Conservation (phyloP, 139 green algal species). For the Coelastrella sp. region DNA sequence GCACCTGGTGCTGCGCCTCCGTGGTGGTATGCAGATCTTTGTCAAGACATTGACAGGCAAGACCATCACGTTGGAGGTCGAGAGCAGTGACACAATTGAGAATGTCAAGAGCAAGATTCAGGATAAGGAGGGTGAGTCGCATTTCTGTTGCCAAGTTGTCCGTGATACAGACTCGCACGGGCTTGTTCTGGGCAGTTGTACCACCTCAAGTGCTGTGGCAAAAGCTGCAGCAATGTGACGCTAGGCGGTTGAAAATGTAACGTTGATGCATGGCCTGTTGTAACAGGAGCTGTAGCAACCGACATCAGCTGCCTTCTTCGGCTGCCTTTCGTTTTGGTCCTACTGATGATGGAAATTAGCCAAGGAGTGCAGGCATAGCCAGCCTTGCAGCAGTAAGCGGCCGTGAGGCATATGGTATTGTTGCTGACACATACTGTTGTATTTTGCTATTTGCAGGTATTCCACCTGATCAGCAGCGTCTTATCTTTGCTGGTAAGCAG, state of each 20-base stretch:
- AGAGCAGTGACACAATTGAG: constrained; percentile 88
- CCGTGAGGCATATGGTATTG: too few species aligned
- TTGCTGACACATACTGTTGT: not conserved
- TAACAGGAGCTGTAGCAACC: too few species aligned
- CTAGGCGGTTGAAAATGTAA: too few species aligned
- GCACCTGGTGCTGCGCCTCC: constrained; percentile 81
- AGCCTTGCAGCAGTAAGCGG: not conserved
- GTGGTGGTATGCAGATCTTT: constrained; percentile 93
- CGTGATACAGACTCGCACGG: not conserved
- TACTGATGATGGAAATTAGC: not conserved
- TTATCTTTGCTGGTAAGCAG: constrained; percentile 97
- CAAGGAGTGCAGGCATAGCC: not conserved
- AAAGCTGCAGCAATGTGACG: not conserved
- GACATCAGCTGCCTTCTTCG: too few species aligned
- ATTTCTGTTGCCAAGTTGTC: not conserved
- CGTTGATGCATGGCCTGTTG: too few species aligned
- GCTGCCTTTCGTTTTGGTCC: too few species aligned
- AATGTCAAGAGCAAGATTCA: constrained; percentile 98
- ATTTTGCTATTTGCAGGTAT: constrained; percentile 66
- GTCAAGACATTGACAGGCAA: constrained; percentile 94
- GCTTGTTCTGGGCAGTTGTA: not conserved
- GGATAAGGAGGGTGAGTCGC: constrained; percentile 88
- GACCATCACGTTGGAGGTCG: constrained; percentile 83
- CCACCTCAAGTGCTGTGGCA: not conserved
- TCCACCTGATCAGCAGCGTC: constrained; percentile 93